Conservation (phyloP, 306 rosid species). For the Quercus glauca region DNA sequence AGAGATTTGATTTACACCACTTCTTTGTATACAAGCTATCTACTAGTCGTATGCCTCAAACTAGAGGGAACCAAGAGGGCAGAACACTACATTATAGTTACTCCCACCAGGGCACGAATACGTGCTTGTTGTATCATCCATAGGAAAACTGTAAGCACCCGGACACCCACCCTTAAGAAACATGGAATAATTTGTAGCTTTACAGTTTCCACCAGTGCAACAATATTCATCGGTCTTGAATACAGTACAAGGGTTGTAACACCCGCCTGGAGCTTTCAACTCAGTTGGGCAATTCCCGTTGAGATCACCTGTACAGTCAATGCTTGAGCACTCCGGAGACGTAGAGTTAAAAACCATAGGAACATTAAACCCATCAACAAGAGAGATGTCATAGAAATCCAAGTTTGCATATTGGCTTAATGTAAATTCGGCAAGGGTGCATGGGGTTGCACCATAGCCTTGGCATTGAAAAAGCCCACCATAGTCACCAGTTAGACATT, state of each 20-base stretch:
- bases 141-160: conserved; percentile 37
- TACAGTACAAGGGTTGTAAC: conserved; percentile 45
- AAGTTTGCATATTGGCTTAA: conserved; percentile 30
- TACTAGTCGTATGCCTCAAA: not conserved
- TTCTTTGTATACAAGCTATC: not conserved
- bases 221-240: conserved; percentile 40
- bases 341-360: not conserved
- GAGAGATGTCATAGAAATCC: conserved; percentile 50
- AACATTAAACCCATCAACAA: not conserved
- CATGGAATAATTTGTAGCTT: conserved; percentile 14
- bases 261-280: conserved; percentile 43
- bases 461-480: conserved; percentile 39
- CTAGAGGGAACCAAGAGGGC: conserved; percentile 12
- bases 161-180: conserved; percentile 34
- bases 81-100: conserved; percentile 20
- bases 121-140: conserved; percentile 27
- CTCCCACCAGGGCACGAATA: no score
- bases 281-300: conserved; percentile 47
- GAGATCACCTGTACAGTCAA: conserved; percentile 22
- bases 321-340: not conserved
- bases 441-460: conserved; percentile 23
- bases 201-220: conserved; percentile 24
- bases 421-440: conserved; percentile 54
- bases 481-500: conserved; percentile 62
- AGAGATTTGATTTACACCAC: not conserved